Evolutionary conservation across 2,329 filamentous ascomycete species (phyloP), one percentile per base, ranked within the genome.

Genomic region (Bipolaris oryzae): DNA sequence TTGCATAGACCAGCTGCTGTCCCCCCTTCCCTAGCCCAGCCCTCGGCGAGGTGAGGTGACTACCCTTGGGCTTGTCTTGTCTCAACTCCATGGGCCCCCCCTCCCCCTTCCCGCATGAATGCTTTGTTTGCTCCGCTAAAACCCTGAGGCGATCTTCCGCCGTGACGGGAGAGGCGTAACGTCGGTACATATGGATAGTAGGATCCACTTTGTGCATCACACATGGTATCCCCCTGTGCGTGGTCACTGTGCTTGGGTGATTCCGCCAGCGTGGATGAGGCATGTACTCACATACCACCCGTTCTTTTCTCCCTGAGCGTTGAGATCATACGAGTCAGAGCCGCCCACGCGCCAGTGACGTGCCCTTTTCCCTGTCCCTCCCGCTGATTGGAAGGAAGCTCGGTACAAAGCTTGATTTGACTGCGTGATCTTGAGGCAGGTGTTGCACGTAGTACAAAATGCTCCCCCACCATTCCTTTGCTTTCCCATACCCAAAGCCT

Each of bases 1-100:
- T 35, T 52, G 53, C 47, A 55, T 49, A 51, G 41, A 25, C 53
- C 46, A 31, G 41, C 38, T 34, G 42, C 41, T 55, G 20, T n/a
- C 28, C 35, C 28, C 28, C 28, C 28, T 31, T 31, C 28, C 28
- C 28, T 13, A 13, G 28, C 28, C 10, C 28, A 31, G 28, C 28
- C 28, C 28, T 28, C 11, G 25, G 10, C 25, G 6, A 4, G 23
- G 23, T 7, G 6, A 25, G 6, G 23, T 25, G 7, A 25, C 25
- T 28, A 11, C 25, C 25, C 25, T 31, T 31, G 28, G 28, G 28
- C 28, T 31, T 31, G 51, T 46, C 53, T 42, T 52, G 23, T 48
- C 48, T 55, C 34, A 41, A 34, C 31, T 46, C 34, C 34, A 6
- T 42, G 21, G 21, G 15, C 6, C 28, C 28, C 10, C 28, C 28